Evolutionary conservation across 2,329 filamentous ascomycete genomes (phyloP), one percentile per base, ranked within the genome.

Genomic region (Beauveria caledonica): DNA sequence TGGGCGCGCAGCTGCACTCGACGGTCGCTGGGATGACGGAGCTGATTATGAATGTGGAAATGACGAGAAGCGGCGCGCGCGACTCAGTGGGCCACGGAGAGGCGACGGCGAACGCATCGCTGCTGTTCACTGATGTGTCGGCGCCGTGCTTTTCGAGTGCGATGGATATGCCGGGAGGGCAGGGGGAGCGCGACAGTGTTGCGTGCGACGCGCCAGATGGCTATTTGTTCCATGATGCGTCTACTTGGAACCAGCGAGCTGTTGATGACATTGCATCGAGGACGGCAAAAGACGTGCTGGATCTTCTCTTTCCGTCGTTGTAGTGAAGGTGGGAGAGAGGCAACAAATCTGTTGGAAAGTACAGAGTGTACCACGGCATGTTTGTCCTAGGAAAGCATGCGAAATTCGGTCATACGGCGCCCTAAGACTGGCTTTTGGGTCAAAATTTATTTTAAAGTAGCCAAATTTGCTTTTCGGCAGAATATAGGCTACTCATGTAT

Each of bases 191-290:
- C 15, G 58, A 60, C 19, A 46, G 48, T 10, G 11, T 42, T 2
- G 60, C 73, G 27, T 84, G 82, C 65, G 68, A 74, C 2, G 66
- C 68, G 3, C 78, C 78, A 1, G 69, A 77, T 15, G 71, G 77
- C 13, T 78, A 81, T 62, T 70, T 85, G 2, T 85, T 83, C 67
- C 79, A 77, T 68, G 79, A 80, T 53, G 71, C 74, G 0, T 82
- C 82, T 46, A 78, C 73, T 0, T 69, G 84, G 6, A 67, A 66
- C 39, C 69, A 73, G 60, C 66, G 70, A n/a, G 72, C 72, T 11
- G 67, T 66, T 23, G 62, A 66, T 51, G 64, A 64, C 7, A 61
- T 69, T 7, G 65, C 65, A 1, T 61, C 63, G 48, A 42, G 53
- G 25, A 62, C 66, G 39, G 61, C 65, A 19, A 56, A 63, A 11